Conservation (phyloP, 768 basidiomycete species). For the Termitomyces sp. region DNA sequence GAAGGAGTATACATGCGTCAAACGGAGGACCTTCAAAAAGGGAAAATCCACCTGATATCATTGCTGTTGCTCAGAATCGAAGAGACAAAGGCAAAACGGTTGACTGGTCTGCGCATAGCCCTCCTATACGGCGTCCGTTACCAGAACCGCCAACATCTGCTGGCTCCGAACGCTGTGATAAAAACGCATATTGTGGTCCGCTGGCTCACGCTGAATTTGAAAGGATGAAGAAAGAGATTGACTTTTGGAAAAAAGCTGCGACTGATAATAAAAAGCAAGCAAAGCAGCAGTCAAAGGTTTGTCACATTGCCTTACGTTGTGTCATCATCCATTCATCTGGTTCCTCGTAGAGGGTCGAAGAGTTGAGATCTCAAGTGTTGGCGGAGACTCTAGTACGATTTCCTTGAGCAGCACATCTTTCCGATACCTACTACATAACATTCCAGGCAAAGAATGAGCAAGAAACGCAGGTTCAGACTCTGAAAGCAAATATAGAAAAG, state of each 20-base stretch:
- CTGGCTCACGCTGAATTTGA: slow-evolving; percentile 46
- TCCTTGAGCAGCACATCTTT: neutral
- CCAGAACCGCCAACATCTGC: neutral
- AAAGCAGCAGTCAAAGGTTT: slow-evolving; percentile 57
- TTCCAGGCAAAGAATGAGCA: slow-evolving; percentile 41
- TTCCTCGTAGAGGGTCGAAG: slow-evolving; percentile 46
- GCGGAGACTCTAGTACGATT: slow-evolving; percentile 32
- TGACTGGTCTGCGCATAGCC: slow-evolving; percentile 5
- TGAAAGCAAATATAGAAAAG: slow-evolving; percentile 45
- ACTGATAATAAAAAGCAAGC: slow-evolving; percentile 44
- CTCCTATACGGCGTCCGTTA: slow-evolving; percentile 11
- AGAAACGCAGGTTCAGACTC: slow-evolving; percentile 37
- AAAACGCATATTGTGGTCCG: slow-evolving; percentile 24
- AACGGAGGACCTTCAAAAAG: neutral
- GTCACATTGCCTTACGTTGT: slow-evolving; percentile 1
- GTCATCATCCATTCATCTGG: slow-evolving; percentile 2
- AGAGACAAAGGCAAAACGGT: slow-evolving; percentile 21
- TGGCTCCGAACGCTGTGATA: slow-evolving; percentile 14
- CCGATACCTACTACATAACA: neutral
- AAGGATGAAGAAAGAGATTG: slow-evolving; percentile 55
- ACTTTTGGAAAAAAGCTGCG: slow-evolving; percentile 45
- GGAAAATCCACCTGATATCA: neutral
- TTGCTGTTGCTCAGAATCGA: slow-evolving; percentile 2
- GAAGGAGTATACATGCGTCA: neutral
- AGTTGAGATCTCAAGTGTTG: slow-evolving; percentile 41